Conservation (phyloP, 768 basidiomycete genomes). For the Rhizopogon sp. region DNA sequence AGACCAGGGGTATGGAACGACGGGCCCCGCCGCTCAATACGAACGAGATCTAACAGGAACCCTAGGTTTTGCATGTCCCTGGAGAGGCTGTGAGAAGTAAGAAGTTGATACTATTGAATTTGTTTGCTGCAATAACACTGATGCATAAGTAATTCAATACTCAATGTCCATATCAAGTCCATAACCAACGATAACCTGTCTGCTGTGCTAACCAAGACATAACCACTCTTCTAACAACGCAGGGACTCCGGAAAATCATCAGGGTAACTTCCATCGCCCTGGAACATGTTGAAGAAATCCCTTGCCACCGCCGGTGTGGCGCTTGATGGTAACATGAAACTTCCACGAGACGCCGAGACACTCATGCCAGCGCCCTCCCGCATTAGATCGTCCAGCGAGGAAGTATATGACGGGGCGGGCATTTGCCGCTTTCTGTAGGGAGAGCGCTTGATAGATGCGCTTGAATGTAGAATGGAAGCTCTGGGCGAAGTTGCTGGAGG, state of each 20-base stretch:
- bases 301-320: constrained; percentile 24
- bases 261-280: constrained; percentile 29
- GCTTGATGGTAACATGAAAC: constrained; percentile 2
- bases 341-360: constrained; percentile 1
- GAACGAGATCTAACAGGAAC: no score
- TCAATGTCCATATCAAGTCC: no score
- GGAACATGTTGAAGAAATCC: constrained; percentile 28
- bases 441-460: constrained; percentile 1
- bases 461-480: not conserved
- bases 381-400: constrained; percentile 1
- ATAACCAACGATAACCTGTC: not conserved
- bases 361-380: constrained; percentile 8
- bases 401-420: not conserved
- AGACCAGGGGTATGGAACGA: constrained; percentile 19
- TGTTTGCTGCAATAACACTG: not conserved
- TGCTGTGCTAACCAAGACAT: not conserved
- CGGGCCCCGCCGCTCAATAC: not conserved
- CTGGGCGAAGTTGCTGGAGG: not conserved
- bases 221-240: constrained; percentile 1
- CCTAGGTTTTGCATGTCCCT: no score
- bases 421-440: constrained; percentile 16
- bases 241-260: constrained; percentile 28
- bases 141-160: not conserved
- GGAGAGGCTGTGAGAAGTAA: no score
- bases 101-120: not conserved